Percentiles rank a stretch among this genome's conserved stretches.
Conservation (phyloP, 768 basidiomycete species). For the Kwoniella botswanensis region DNA sequence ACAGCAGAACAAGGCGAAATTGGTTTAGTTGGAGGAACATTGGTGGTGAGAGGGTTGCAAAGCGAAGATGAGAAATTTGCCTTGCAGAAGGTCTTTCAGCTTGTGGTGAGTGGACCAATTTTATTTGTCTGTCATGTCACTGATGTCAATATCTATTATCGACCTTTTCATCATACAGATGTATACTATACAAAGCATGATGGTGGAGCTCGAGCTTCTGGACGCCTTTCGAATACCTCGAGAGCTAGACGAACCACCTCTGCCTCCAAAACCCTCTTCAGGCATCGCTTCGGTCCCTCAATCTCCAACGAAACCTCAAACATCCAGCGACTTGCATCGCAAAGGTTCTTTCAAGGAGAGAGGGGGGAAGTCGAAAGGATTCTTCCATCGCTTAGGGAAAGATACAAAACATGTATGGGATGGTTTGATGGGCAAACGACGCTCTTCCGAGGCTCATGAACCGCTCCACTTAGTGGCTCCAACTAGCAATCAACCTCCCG, state of each 20-base stretch:
- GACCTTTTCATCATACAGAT: conserved; percentile 27
- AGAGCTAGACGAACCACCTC: conserved; percentile 31
- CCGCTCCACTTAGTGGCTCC: neutral
- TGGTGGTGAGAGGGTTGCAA: conserved; percentile 35
- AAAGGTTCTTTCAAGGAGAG: conserved; percentile 22
- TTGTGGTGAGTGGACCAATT: conserved; percentile 36
- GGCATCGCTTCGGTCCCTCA: neutral
- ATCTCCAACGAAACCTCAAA: neutral
- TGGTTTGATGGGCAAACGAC: conserved; percentile 26
- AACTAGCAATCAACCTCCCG: neutral
- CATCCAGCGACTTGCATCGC: conserved; percentile 13
- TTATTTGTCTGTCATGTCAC: neutral
- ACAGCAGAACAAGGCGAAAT: conserved; percentile 17
- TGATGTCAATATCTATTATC: neutral
- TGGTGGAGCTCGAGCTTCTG: conserved; percentile 43
- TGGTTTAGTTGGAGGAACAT: conserved; percentile 44
- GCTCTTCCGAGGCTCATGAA: conserved; percentile 11
- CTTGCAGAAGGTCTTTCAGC: conserved; percentile 31
- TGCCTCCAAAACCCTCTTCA: conserved; percentile 25
- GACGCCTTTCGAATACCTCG: conserved; percentile 44
- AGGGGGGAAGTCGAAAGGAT: conserved; percentile 26
- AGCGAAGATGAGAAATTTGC: conserved; percentile 31
- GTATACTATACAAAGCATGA: conserved; percentile 42
- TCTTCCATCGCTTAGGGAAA: conserved; percentile 41
- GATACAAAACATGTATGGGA: conserved; percentile 36